Percentiles rank a stretch among this genome's conserved stretches.
Evolutionary conservation across 768 basidiomycete genomes (phyloP).

Genomic region (Boletus vermiculosoides): DNA sequence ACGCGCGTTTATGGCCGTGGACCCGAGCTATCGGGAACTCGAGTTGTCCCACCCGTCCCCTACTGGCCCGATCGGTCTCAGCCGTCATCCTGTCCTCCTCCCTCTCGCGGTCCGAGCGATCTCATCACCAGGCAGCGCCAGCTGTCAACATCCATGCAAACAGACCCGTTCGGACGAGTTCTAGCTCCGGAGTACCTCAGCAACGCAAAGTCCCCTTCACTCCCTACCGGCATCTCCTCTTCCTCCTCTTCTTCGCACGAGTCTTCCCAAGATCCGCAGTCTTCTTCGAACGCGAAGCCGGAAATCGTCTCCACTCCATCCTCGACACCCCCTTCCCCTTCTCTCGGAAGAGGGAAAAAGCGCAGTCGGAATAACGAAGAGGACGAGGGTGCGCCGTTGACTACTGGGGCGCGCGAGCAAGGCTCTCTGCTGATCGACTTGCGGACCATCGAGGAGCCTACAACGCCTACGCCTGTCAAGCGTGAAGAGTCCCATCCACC

Average conservation of each 20-base stretch:
- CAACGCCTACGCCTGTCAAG: neutral
- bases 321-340: constrained; percentile 12
- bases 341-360: constrained; percentile 14
- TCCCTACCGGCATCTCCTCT: neutral
- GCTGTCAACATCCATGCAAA: neutral
- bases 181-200: neutral
- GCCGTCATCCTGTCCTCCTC: neutral
- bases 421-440: neutral
- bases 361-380: constrained; percentile 13
- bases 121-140: constrained; percentile 13
- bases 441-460: neutral
- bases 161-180: constrained; percentile 14
- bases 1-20: constrained; percentile 16
- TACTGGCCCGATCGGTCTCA: constrained; percentile 13
- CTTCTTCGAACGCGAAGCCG: neutral
- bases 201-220: neutral
- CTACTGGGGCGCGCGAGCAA: neutral
- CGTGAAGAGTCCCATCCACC: neutral
- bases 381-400: neutral
- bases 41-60: neutral
- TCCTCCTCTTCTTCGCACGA: neutral
- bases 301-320: neutral
- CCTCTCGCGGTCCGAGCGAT: neutral
- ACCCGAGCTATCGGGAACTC: neutral
- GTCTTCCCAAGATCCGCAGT: neutral